phyloP scores from a whole-genome alignment of 2,329 filamentous ascomycete genomes.

The Ophiobolus disseminans region DNA sequence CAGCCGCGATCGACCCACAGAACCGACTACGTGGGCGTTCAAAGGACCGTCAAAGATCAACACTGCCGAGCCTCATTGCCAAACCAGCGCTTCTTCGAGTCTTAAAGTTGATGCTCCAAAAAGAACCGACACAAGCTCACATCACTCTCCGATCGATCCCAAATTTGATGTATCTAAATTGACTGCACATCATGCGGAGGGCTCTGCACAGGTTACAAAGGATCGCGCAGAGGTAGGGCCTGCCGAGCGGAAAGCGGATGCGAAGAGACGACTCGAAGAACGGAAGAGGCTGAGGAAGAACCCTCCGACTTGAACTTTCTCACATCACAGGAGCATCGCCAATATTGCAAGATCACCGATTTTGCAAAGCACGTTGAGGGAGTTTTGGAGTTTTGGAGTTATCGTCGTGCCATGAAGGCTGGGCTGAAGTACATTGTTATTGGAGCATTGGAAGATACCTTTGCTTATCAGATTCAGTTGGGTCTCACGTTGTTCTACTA shows the following conservation, averaged over 20 bases:
- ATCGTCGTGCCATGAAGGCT: neutral
- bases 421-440: slow-evolving; percentile 11
- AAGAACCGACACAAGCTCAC: neutral
- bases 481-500: neutral
- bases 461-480: slow-evolving; percentile 5
- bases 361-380: too few relatives aligned
- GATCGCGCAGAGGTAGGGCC: slow-evolving; percentile 26
- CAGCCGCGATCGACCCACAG: neutral
- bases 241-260: slow-evolving; percentile 36
- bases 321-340: neutral
- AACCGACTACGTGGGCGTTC: slow-evolving; percentile 6
- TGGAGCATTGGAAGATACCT: slow-evolving; percentile 34
- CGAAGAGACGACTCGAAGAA: slow-evolving; percentile 33
- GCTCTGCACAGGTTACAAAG: slow-evolving; percentile 24
- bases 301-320: slow-evolving; percentile 8
- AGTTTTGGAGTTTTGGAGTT: slow-evolving; percentile 1
- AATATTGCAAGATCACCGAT: too few relatives aligned
- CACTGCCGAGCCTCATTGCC: too few relatives aligned
- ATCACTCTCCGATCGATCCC: slow-evolving; percentile 17
- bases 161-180: slow-evolving; percentile 32
- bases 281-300: slow-evolving; percentile 37
- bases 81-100: too few relatives aligned
- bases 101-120: neutral
- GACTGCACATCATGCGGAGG: slow-evolving; percentile 33
- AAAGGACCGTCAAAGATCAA: too few relatives aligned